phyloP scores from a whole-genome alignment of 495 filamentous ascomycete species.

The Aspergillus leporis region DNA sequence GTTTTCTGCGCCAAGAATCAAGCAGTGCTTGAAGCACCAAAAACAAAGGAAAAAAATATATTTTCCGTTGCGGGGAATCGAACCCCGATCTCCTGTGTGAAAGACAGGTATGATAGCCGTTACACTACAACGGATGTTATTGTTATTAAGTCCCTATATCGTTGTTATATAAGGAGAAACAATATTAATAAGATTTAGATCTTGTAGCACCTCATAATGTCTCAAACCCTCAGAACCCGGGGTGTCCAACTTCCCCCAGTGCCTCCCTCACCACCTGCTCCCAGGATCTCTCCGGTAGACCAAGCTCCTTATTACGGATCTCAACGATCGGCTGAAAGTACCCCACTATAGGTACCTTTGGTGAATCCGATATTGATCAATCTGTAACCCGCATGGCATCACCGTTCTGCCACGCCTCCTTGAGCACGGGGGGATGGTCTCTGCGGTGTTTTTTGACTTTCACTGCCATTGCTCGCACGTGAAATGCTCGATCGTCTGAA shows the following conservation, averaged over 20 bases:
- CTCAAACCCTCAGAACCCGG: conserved; percentile 11
- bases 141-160: neutral
- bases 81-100: conserved; percentile 26
- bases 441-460: neutral
- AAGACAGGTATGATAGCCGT: conserved; percentile 23
- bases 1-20: too few relatives aligned
- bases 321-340: conserved; percentile 2
- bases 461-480: conserved; percentile 13
- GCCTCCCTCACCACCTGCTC: conserved; percentile 13
- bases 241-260: conserved; percentile 13
- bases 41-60: conserved; percentile 10
- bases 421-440: conserved; percentile 7
- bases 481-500: conserved; percentile 9
- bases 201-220: too few relatives aligned
- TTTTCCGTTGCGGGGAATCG: conserved; percentile 21
- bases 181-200: too few relatives aligned
- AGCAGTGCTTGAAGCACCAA: neutral
- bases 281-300: neutral
- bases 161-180: too few relatives aligned
- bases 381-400: conserved; percentile 10
- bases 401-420: conserved; percentile 6
- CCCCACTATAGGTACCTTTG: conserved; percentile 10
- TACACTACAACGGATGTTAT: conserved; percentile 16
- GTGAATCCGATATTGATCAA: conserved; percentile 17
- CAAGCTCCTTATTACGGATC: conserved; percentile 9